Evolutionary conservation across 331 rosid species (phyloP).

Genomic region (Malus hybrid): DNA sequence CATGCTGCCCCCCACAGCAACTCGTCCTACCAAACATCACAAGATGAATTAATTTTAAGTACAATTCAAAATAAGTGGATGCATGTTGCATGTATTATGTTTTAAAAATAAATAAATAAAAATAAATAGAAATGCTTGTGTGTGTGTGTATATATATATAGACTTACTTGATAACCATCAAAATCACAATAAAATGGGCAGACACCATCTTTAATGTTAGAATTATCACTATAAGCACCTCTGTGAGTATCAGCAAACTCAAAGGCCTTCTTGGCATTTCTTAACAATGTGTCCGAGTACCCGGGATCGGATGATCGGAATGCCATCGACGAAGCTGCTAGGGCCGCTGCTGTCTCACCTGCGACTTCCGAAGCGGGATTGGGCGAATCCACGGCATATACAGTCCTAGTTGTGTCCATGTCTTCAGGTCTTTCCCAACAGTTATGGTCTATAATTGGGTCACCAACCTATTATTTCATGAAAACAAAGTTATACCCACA

Average conservation of each 20-base stretch:
- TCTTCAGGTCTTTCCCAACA: conserved; percentile 99
- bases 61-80: background rate
- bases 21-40: conserved; percentile 51
- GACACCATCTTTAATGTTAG: conserved; percentile 46
- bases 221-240: conserved; percentile 89
- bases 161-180: conserved; percentile 67
- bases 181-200: conserved; percentile 84
- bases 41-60: background rate
- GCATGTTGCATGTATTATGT: background rate
- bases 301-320: conserved; percentile 60
- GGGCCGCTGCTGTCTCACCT: conserved; percentile 82
- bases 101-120: background rate
- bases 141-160: background rate
- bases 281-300: conserved; percentile 58
- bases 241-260: conserved; percentile 65
- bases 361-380: conserved; percentile 83
- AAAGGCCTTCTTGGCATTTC: conserved; percentile 61
- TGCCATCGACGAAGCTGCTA: conserved; percentile 73
- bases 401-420: conserved; percentile 78
- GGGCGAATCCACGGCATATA: conserved; percentile 81
- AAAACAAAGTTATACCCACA: background rate
- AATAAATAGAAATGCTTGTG: no score
- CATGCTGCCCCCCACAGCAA: conserved; percentile 93
- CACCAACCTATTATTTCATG: conserved; percentile 56
- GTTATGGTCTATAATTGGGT: conserved; percentile 61